phyloP scores from a whole-genome alignment of 139 green algal species.

The Asterochloris sp. region DNA sequence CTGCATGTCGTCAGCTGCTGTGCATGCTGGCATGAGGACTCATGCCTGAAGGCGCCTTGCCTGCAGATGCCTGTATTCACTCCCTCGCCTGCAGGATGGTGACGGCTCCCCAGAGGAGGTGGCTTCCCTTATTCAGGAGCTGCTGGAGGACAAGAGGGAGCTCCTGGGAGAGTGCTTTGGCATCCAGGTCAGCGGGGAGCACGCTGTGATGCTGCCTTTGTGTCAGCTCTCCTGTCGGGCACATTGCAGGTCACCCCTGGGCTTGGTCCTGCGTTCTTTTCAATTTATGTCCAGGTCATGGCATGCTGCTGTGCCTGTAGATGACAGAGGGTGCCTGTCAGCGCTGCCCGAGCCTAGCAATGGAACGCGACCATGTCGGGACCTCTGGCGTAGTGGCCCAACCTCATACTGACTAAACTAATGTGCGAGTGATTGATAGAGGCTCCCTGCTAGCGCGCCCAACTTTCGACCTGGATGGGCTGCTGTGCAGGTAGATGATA shows the following conservation, averaged over 20 bases:
- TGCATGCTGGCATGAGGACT: no score
- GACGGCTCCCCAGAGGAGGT: slow-evolving; percentile 38
- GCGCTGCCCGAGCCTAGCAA: no score
- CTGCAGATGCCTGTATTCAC: neutral
- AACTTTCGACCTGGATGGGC: slow-evolving; percentile 31
- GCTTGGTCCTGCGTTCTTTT: no score
- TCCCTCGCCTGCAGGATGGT: neutral
- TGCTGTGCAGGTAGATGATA: slow-evolving; percentile 8
- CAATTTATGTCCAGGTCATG: no score
- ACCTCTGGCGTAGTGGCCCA: no score
- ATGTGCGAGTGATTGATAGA: neutral
- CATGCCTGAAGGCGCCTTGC: neutral
- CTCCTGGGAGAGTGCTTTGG: slow-evolving; percentile 60
- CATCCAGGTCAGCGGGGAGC: neutral
- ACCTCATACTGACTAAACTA: neutral
- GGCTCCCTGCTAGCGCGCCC: no score
- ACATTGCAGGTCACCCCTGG: no score
- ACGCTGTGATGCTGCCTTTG: no score
- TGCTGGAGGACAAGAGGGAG: slow-evolving; percentile 49
- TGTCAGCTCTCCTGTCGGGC: no score
- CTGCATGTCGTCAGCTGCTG: neutral
- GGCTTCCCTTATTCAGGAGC: slow-evolving; percentile 18
- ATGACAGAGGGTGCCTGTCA: no score
- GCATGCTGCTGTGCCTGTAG: no score
- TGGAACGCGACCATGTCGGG: no score